Percentiles rank a stretch among this genome's conserved stretches.
These are phyloP conservation scores for Exophiala phaeomuriformis DNA, from an alignment of 2,329 filamentous ascomycete genomes.

Conservation along the genomic window DNA sequence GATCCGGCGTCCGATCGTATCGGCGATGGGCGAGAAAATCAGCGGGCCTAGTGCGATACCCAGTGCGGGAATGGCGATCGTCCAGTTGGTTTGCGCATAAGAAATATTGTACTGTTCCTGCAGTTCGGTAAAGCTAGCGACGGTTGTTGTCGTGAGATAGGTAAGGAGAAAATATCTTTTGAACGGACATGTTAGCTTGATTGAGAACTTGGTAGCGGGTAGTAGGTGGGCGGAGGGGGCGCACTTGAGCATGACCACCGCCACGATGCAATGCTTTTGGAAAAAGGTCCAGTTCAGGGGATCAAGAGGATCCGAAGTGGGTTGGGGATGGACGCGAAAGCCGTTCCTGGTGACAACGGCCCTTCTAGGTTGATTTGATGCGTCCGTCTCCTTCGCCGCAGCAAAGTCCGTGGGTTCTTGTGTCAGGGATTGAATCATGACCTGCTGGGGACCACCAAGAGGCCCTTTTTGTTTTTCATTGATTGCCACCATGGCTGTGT, in stretches of 20 bases:
- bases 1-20: slow-evolving; percentile 30
- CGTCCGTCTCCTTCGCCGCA: no score
- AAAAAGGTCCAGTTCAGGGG: slow-evolving; percentile 31
- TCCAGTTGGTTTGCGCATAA: slow-evolving; percentile 13
- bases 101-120: slow-evolving; percentile 8
- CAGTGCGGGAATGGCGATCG: slow-evolving; percentile 16
- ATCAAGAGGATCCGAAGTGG: slow-evolving; percentile 17
- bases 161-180: slow-evolving; percentile 10
- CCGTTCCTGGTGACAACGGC: no score
- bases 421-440: no score
- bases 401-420: no score
- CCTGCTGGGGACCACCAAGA: no score
- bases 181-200: no score
- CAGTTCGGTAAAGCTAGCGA: slow-evolving; percentile 8
- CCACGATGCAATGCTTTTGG: slow-evolving; percentile 13
- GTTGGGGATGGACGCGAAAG: no score
- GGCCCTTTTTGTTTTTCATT: no score
- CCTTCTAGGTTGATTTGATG: no score
- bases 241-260: slow-evolving; percentile 3
- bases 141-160: slow-evolving; percentile 8
- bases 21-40: slow-evolving; percentile 31
- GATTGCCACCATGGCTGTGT: no score
- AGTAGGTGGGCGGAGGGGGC: no score
- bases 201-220: no score
- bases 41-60: slow-evolving; percentile 34